Conservation (phyloP, 2,329 filamentous ascomycete genomes). For the Neocucurbitaria cava region DNA sequence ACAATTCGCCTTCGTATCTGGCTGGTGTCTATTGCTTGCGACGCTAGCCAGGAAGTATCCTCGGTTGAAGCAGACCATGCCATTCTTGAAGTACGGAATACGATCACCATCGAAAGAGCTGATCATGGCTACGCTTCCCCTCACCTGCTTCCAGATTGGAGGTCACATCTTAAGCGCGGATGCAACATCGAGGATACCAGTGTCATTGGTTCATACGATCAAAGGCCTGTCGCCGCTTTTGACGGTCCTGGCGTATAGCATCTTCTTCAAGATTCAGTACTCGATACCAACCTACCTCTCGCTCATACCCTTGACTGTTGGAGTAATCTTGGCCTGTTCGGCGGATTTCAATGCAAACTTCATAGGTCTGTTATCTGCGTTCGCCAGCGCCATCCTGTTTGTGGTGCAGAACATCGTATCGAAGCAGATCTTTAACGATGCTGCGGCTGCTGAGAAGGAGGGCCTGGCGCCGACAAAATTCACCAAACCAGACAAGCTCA, state of each 20-base stretch:
- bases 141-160: slow-evolving; percentile 90
- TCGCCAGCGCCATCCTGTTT: slow-evolving; percentile 90
- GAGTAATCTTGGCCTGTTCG: slow-evolving; percentile 96
- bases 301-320: slow-evolving; percentile 85
- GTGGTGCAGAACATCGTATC: slow-evolving; percentile 99
- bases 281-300: slow-evolving; percentile 77
- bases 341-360: slow-evolving; percentile 89
- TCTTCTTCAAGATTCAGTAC: slow-evolving; percentile 89
- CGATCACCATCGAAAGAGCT: slow-evolving; percentile 81
- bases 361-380: slow-evolving; percentile 86
- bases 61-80: slow-evolving; percentile 71
- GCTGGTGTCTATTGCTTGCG: slow-evolving; percentile 82
- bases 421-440: slow-evolving; percentile 96
- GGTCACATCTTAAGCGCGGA: slow-evolving; percentile 94
- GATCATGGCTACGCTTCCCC: slow-evolving; percentile 84
- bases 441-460: slow-evolving; percentile 82
- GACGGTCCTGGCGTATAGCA: slow-evolving; percentile 89
- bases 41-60: slow-evolving; percentile 78
- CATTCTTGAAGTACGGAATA: slow-evolving; percentile 84
- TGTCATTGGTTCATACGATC: slow-evolving; percentile 97
- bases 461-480: slow-evolving; percentile 62
- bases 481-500: slow-evolving; percentile 93
- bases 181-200: slow-evolving; percentile 91
- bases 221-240: slow-evolving; percentile 96
- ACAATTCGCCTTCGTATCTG: slow-evolving; percentile 92